A percentile compares a stretch with the other conserved stretches of the same genome.
Evolutionary conservation across 805 yeast genomes (phyloP).

Genomic region (Candida argentea): DNA sequence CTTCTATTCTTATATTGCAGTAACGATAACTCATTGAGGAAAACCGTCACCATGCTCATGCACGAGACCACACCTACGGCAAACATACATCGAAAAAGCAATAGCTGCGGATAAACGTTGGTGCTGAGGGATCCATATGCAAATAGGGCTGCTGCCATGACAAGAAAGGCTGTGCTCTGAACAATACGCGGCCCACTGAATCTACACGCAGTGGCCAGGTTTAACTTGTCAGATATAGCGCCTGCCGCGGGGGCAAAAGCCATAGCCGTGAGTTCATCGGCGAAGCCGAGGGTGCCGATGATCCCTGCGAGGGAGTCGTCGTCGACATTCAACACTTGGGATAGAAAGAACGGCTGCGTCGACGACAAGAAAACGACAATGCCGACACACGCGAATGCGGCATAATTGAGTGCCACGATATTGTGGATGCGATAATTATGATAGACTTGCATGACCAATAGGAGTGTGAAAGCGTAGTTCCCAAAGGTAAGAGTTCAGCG

Average conservation of each 20-base stretch:
- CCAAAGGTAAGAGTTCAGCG: too few species aligned
- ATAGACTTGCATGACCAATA: too few species aligned
- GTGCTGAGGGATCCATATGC: conserved; percentile 34
- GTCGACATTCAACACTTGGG: conserved; percentile 19
- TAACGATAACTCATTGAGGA: conserved; percentile 44
- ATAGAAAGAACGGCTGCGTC: conserved; percentile 30
- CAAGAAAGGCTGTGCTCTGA: conserved; percentile 36
- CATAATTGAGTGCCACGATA: conserved; percentile 22
- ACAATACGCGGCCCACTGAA: conserved; percentile 45
- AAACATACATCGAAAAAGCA: conserved; percentile 44
- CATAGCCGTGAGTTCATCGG: conserved; percentile 51
- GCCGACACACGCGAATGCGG: conserved; percentile 29
- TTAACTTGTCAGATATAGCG: conserved; percentile 46
- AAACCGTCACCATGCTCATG: conserved; percentile 51
- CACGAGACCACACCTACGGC: conserved; percentile 49
- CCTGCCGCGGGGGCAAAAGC: conserved; percentile 53
- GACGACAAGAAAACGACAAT: conserved; percentile 29
- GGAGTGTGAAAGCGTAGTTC: too few species aligned
- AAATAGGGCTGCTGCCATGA: conserved; percentile 36
- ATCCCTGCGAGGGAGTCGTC: conserved; percentile 20
- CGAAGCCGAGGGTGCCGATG: conserved; percentile 32
- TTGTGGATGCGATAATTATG: conserved; percentile 10
- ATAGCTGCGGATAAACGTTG: conserved; percentile 37
- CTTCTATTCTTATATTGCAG: conserved; percentile 26
- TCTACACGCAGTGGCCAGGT: conserved; percentile 6